Conservation (phyloP, 805 yeast genomes). For the Wickerhamiella azyma region DNA sequence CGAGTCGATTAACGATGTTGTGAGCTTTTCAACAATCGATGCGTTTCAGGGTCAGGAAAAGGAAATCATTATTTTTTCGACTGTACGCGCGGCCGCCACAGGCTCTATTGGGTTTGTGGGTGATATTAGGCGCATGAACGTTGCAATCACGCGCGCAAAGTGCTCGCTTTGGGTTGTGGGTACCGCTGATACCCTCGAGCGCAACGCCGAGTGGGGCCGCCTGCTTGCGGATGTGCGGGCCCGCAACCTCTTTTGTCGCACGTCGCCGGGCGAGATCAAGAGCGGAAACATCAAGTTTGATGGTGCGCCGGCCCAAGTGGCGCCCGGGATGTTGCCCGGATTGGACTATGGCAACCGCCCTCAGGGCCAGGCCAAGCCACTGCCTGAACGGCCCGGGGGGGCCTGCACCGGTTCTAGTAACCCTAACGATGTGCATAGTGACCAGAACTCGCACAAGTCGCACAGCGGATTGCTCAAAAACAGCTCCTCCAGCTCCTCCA, state of each 20-base stretch:
- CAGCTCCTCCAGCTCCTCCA: too few relatives aligned
- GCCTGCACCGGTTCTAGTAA: too few relatives aligned
- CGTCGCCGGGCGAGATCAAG: too few relatives aligned
- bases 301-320: too few relatives aligned
- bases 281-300: too few relatives aligned
- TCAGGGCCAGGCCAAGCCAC: too few relatives aligned
- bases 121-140: slow-evolving; percentile 92
- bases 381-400: too few relatives aligned
- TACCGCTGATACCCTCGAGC: slow-evolving; percentile 46
- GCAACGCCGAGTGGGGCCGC: slow-evolving; percentile 60
- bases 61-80: slow-evolving; percentile 82
- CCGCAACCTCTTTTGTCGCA: slow-evolving; percentile 25
- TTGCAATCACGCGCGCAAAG: slow-evolving; percentile 87
- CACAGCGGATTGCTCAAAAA: too few relatives aligned
- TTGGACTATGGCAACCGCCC: too few relatives aligned
- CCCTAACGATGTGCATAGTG: too few relatives aligned
- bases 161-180: slow-evolving; percentile 90
- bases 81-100: slow-evolving; percentile 72
- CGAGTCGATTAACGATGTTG: slow-evolving; percentile 40
- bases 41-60: slow-evolving; percentile 98
- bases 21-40: slow-evolving; percentile 90
- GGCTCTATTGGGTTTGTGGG: slow-evolving; percentile 65
- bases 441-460: too few relatives aligned
- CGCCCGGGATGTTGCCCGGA: too few relatives aligned
- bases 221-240: slow-evolving; percentile 51